A percentile compares a stretch with the other conserved stretches of the same genome.
Evolutionary conservation across 1,139 yeast species (phyloP).

Genomic region (Yamadazyma pseudoaaseri): DNA sequence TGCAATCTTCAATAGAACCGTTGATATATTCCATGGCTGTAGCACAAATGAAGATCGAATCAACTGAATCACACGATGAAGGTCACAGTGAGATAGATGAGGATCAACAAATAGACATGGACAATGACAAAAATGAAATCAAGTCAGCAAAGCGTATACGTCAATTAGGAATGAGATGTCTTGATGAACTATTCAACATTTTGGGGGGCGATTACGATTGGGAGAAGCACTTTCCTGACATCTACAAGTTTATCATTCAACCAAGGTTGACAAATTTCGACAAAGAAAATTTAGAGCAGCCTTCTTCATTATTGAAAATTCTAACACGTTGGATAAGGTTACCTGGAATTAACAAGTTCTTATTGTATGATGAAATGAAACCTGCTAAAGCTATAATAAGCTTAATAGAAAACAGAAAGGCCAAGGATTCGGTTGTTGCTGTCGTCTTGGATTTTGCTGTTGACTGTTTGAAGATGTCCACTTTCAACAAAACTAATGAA

Average conservation of each 20-base stretch:
- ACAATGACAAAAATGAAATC: slow-evolving; percentile 24
- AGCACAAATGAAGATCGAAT: slow-evolving; percentile 43
- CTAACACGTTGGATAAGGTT: slow-evolving; percentile 62
- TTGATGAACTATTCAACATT: slow-evolving; percentile 49
- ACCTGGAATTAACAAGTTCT: slow-evolving; percentile 47
- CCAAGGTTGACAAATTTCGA: slow-evolving; percentile 72
- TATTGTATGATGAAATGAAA: slow-evolving; percentile 55
- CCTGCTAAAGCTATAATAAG: slow-evolving; percentile 57
- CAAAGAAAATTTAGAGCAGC: slow-evolving; percentile 76
- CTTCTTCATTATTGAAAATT: slow-evolving; percentile 74
- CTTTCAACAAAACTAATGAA: slow-evolving; percentile 22
- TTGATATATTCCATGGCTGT: slow-evolving; percentile 56
- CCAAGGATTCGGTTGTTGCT: slow-evolving; percentile 66
- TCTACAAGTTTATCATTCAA: slow-evolving; percentile 54
- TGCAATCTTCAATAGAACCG: slow-evolving; percentile 57
- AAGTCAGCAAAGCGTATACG: slow-evolving; percentile 56
- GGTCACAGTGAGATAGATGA: slow-evolving; percentile 14
- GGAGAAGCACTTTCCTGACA: slow-evolving; percentile 49
- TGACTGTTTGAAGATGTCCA: slow-evolving; percentile 28
- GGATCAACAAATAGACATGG: slow-evolving; percentile 18
- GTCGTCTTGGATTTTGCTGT: slow-evolving; percentile 58
- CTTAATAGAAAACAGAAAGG: slow-evolving; percentile 51
- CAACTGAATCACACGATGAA: slow-evolving; percentile 16
- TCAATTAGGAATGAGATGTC: slow-evolving; percentile 59
- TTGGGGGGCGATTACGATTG: slow-evolving; percentile 54